phyloP scores from a whole-genome alignment of 352 stramenopile species.

The Phytophthora ohioensis region DNA sequence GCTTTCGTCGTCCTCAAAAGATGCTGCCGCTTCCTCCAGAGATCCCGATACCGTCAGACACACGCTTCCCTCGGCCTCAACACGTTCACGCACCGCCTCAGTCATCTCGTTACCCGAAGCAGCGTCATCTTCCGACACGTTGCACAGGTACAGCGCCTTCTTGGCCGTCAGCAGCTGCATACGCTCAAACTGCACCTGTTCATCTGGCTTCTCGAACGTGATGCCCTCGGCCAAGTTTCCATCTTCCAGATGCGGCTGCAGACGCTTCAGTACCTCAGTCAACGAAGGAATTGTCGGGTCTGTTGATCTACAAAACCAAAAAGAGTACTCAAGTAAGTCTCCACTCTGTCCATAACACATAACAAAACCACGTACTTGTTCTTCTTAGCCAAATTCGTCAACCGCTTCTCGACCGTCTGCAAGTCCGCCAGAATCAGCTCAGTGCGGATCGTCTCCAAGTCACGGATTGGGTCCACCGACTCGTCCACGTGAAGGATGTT shows the following conservation, averaged over 20 bases:
- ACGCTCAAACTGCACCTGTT: constrained; percentile 86
- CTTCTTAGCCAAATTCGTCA: constrained; percentile 79
- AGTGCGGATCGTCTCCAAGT: constrained; percentile 98
- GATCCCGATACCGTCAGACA: constrained; percentile 81
- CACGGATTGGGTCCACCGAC: constrained; percentile 95
- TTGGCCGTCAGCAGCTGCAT: constrained; percentile 92
- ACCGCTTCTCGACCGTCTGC: constrained; percentile 78
- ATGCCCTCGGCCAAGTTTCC: constrained; percentile 70
- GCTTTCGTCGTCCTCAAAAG: constrained; percentile 91
- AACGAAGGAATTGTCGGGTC: constrained; percentile 66
- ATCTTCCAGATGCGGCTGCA: constrained; percentile 84
- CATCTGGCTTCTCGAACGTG: constrained; percentile 81
- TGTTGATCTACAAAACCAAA: constrained; percentile 40
- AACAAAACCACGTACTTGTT: constrained; percentile 59
- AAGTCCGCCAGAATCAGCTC: constrained; percentile 96
- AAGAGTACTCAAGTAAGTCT: constrained; percentile 1
- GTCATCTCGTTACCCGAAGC: constrained; percentile 95
- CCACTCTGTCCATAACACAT: background rate
- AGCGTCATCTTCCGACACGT: constrained; percentile 96
- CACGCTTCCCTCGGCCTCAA: constrained; percentile 74
- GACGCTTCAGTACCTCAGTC: constrained; percentile 64
- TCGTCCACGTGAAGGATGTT: constrained; percentile 99
- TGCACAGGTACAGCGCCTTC: constrained; percentile 98
- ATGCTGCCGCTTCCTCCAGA: constrained; percentile 81
- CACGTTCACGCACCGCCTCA: constrained; percentile 68